phyloP scores from a whole-genome alignment of 108 stramenopile genomes.

The Nannochloropsis gaditana region DNA sequence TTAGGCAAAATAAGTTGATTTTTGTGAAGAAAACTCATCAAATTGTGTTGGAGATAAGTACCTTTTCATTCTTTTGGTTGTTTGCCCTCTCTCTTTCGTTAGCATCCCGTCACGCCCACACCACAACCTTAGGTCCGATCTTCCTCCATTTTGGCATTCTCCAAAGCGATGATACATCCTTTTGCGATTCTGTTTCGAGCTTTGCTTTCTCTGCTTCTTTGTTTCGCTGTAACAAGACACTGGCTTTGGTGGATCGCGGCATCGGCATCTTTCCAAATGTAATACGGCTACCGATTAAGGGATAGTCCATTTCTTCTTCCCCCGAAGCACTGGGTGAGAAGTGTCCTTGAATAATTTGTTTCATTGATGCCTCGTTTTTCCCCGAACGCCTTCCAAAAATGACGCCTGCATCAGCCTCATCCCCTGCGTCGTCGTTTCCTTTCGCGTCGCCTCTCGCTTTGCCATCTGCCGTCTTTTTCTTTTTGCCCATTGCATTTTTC shows the following conservation, averaged over 20 bases:
- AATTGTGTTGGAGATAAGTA: no score
- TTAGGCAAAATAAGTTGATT: background rate
- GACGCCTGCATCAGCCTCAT: background rate
- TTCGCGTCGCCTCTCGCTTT: background rate
- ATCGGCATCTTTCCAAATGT: background rate
- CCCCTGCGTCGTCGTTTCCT: background rate
- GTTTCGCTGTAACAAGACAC: background rate
- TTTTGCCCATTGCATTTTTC: background rate
- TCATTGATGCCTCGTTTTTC: background rate
- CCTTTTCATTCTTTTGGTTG: background rate
- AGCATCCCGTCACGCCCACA: background rate
- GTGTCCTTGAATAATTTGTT: background rate
- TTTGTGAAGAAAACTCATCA: background rate
- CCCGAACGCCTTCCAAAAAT: constrained; percentile 1
- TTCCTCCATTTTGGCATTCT: constrained; percentile 10
- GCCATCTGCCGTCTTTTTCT: background rate
- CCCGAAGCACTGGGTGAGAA: background rate
- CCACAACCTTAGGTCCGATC: background rate
- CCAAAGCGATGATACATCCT: background rate
- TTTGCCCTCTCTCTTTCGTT: background rate
- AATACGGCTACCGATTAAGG: constrained; percentile 20
- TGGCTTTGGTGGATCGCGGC: background rate
- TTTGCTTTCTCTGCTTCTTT: background rate
- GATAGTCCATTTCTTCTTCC: background rate
- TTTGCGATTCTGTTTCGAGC: background rate